These are phyloP conservation scores for Pleurotus eryngii DNA, from an alignment of 768 basidiomycete genomes.

Conservation along the genomic window DNA sequence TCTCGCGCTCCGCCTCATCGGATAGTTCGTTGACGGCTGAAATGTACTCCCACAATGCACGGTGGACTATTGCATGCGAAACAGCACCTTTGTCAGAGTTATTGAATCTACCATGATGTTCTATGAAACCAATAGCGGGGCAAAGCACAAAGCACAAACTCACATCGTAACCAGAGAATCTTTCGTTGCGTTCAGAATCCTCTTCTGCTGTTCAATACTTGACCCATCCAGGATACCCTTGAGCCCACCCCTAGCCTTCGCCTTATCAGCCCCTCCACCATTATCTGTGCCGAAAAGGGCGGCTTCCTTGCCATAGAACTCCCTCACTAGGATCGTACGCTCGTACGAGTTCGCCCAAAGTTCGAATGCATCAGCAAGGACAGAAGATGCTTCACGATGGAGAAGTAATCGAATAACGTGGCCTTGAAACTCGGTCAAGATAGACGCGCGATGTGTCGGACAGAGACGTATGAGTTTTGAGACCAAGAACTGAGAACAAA, in stretches of 20 bases:
- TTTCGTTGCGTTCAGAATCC: conserved; percentile 66
- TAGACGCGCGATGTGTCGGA: conserved; percentile 68
- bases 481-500: conserved; percentile 61
- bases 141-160: conserved; percentile 20
- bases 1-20: conserved; percentile 69
- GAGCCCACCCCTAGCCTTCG: conserved; percentile 62
- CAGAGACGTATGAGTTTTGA: conserved; percentile 77
- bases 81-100: conserved; percentile 89
- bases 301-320: conserved; percentile 91
- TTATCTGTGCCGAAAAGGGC: conserved; percentile 58
- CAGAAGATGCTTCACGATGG: conserved; percentile 80
- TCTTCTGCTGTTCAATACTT: conserved; percentile 60
- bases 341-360: conserved; percentile 85
- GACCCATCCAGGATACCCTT: conserved; percentile 62
- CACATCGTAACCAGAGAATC: conserved; percentile 77
- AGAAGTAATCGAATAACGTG: conserved; percentile 74
- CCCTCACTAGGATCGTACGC: conserved; percentile 72
- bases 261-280: conserved; percentile 62
- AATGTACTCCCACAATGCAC: conserved; percentile 84
- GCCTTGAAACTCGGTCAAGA: conserved; percentile 76
- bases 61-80: conserved; percentile 84
- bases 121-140: background rate
- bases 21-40: conserved; percentile 51
- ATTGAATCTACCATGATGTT: conserved; percentile 60
- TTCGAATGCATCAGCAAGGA: conserved; percentile 87